These are phyloP conservation scores for Penicillium sp. DNA, from an alignment of 2,329 filamentous ascomycete species.

Conservation along the genomic window DNA sequence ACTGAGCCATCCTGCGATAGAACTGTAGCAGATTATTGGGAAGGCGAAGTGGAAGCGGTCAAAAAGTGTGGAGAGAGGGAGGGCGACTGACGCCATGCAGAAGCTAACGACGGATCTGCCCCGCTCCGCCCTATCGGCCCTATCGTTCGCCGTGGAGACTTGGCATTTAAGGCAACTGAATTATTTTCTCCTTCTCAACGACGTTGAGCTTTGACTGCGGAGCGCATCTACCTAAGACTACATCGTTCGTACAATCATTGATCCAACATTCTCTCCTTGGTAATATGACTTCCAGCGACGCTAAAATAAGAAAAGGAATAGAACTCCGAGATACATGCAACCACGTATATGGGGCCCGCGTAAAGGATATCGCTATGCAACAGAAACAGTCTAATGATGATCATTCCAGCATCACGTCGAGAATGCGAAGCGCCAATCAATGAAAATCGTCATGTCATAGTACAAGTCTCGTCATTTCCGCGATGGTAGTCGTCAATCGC, in stretches of 20 bases:
- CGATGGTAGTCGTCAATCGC: conserved; percentile 32
- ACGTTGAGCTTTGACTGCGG: background rate
- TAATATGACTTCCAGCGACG: background rate
- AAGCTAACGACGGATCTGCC: conserved; percentile 26
- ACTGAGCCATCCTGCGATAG: conserved; percentile 65
- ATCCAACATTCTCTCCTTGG: background rate
- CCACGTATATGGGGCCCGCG: conserved; percentile 1
- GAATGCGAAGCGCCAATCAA: conserved; percentile 1
- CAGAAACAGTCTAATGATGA: background rate
- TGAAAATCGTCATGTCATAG: conserved; percentile 1
- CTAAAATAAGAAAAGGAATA: background rate
- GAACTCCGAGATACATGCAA: conserved; percentile 15
- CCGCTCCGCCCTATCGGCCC: conserved; percentile 26
- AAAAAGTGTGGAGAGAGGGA: conserved; percentile 18
- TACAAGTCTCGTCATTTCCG: conserved; percentile 28
- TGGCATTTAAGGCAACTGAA: conserved; percentile 1
- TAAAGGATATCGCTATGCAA: conserved; percentile 2
- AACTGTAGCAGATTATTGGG: conserved; percentile 6
- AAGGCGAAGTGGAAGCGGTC: conserved; percentile 9
- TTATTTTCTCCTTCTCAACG: background rate
- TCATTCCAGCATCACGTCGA: conserved; percentile 1
- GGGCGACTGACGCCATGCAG: conserved; percentile 28
- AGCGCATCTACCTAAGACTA: background rate
- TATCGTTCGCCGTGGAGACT: conserved; percentile 5
- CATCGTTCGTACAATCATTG: too few relatives aligned